These are phyloP conservation scores for peach (Prunus persica) DNA, from an alignment of 306 rosid genomes.

Conservation along the genomic window DNA sequence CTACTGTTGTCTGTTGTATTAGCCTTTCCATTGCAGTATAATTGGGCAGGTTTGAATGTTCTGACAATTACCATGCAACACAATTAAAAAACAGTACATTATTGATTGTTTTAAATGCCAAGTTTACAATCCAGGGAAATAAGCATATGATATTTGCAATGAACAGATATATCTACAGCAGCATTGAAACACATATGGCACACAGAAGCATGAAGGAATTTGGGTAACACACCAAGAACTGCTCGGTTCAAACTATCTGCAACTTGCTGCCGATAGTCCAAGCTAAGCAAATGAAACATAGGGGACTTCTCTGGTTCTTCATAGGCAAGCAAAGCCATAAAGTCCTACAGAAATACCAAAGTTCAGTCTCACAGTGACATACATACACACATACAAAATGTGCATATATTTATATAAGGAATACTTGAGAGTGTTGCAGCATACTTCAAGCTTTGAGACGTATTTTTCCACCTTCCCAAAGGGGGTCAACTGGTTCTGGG, in stretches of 20 bases:
- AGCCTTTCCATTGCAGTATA: slow-evolving; percentile 84
- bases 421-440: slow-evolving; percentile 12
- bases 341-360: slow-evolving; percentile 49
- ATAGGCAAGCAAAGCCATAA: slow-evolving; percentile 85
- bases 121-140: not conserved
- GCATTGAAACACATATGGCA: slow-evolving; percentile 4
- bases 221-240: slow-evolving; percentile 69
- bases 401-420: not conserved
- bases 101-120: not conserved
- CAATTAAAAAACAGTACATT: slow-evolving; percentile 6
- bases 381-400: not conserved
- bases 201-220: slow-evolving; percentile 5
- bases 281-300: slow-evolving; percentile 79
- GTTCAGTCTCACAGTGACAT: slow-evolving; percentile 1
- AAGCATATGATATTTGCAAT: not conserved
- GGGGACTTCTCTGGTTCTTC: slow-evolving; percentile 93
- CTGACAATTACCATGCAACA: slow-evolving; percentile 48
- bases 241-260: slow-evolving; percentile 77
- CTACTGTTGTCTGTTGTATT: slow-evolving; percentile 75
- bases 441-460: slow-evolving; percentile 61
- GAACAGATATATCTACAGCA: slow-evolving; percentile 7
- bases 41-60: slow-evolving; percentile 65
- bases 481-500: slow-evolving; percentile 68
- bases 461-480: slow-evolving; percentile 67
- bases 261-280: slow-evolving; percentile 67